Evolutionary conservation across 441 rosid genomes (phyloP), one percentile per base, ranked within the genome.

Genomic region (Iberis amara): DNA sequence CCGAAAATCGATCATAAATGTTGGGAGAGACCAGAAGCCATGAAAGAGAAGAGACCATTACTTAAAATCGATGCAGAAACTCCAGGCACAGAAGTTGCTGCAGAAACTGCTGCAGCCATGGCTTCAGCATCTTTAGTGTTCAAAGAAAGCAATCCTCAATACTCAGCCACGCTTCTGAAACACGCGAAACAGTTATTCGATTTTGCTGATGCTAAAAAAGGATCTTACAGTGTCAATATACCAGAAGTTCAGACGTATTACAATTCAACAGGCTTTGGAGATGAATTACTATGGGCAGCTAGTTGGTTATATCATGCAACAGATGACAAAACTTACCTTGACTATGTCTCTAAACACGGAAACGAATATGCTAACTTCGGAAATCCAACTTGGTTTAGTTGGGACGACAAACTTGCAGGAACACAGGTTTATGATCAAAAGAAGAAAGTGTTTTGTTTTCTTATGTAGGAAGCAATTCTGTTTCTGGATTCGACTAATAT

Each of bases 391-490:
- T 92, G 97, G 96, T 92, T 92, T 57, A 86, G 92, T 62, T 92
- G 99, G 99, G 97, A 92, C 57, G 75, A 84, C 50, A 92, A 92
- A 74, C 96, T 77, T 66, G 92, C 99, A 6, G 99, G 94, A 62
- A 71, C 83, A 15, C 96, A 88, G 86, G 96, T 81, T 77, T 18
- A 1, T 48, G 68, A 15, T 33, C 47, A 42, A 1, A 47, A 24
- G n/a, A 60, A 51, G 30, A 24, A 24, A 32, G 7, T 7, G 5
- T 62, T 47, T 26, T 26, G 5, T 6, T 7, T 30, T 30, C 21
- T 30, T 30, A 7, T 30, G 8, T 26, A 1, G 21, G 13, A 11
- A 15, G 6, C 32, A 3, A 26, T 14, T 47, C 2, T 41, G 9
- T 32, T 13, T 39, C 7, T 5, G 5, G 8, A 21, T 24, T 4